Conservation (phyloP, 2,329 filamentous ascomycete species). For the Ambrosiella beaveri region DNA sequence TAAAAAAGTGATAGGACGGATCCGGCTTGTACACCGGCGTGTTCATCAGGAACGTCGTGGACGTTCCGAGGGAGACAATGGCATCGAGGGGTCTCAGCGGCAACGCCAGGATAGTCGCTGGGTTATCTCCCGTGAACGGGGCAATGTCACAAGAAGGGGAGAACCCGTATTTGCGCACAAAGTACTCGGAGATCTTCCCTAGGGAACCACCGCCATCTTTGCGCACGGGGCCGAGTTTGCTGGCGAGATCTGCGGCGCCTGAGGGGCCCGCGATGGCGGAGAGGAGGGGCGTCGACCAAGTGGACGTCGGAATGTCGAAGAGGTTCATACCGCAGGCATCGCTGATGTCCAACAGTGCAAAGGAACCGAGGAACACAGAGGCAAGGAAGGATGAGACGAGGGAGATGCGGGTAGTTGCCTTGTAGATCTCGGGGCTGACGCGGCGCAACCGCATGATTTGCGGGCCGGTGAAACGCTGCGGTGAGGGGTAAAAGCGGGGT, state of each 20-base stretch:
- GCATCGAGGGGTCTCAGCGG: slow-evolving; percentile 77
- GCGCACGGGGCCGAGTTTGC: slow-evolving; percentile 65
- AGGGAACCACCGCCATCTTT: slow-evolving; percentile 66
- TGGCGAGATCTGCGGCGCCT: slow-evolving; percentile 42
- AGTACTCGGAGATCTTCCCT: slow-evolving; percentile 63
- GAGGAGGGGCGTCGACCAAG: slow-evolving; percentile 61
- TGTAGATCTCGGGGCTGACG: slow-evolving; percentile 66
- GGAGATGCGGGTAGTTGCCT: slow-evolving; percentile 66
- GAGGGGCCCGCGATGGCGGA: slow-evolving; percentile 51
- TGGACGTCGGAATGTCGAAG: slow-evolving; percentile 65
- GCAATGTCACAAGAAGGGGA: slow-evolving; percentile 54
- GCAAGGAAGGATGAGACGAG: slow-evolving; percentile 92
- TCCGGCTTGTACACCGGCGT: slow-evolving; percentile 83
- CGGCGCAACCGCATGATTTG: slow-evolving; percentile 81
- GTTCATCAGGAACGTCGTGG: slow-evolving; percentile 94
- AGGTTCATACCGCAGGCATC: slow-evolving; percentile 96
- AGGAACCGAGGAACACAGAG: slow-evolving; percentile 66
- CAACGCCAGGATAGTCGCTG: slow-evolving; percentile 79
- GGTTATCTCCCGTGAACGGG: slow-evolving; percentile 91
- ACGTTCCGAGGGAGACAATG: slow-evolving; percentile 87
- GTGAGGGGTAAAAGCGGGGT: neutral
- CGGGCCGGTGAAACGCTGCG: slow-evolving; percentile 81
- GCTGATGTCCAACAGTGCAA: slow-evolving; percentile 82
- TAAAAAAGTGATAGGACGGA: slow-evolving; percentile 91
- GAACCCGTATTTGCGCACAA: slow-evolving; percentile 64